phyloP scores from a whole-genome alignment of 495 filamentous ascomycete species.

The Letharia columbiana region DNA sequence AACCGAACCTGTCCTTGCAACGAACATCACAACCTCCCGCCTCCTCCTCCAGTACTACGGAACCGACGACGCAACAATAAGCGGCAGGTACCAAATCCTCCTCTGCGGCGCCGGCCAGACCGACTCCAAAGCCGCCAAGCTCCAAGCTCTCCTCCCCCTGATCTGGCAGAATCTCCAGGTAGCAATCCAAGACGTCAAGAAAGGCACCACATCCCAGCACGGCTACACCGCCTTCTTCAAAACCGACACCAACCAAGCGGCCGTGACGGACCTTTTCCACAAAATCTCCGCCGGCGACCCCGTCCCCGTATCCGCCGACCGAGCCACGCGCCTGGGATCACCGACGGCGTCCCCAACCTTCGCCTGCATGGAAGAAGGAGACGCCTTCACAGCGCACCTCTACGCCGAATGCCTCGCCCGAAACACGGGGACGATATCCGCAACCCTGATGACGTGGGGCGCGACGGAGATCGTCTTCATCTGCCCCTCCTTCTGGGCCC shows the following conservation, averaged over 20 bases:
- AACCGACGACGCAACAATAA: background rate
- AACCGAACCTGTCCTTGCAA: background rate
- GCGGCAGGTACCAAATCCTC: conserved; percentile 2
- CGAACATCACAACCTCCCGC: background rate
- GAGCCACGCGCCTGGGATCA: background rate
- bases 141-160: background rate
- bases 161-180: background rate
- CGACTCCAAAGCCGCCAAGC: conserved; percentile 1
- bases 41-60: background rate
- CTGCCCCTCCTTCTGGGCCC: background rate
- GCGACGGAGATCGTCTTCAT: background rate
- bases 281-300: background rate
- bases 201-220: conserved; percentile 2
- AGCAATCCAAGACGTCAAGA: background rate
- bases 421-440: background rate
- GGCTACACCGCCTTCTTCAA: conserved; percentile 11
- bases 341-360: background rate
- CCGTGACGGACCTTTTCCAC: background rate
- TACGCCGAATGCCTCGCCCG: background rate
- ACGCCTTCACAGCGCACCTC: background rate
- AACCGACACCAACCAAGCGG: background rate
- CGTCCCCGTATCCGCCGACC: conserved; percentile 1
- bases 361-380: background rate
- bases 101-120: background rate
- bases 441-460: background rate